These are phyloP conservation scores for Paecilomyces sp. DNA, from an alignment of 2,329 filamentous ascomycete species.

Conservation along the genomic window DNA sequence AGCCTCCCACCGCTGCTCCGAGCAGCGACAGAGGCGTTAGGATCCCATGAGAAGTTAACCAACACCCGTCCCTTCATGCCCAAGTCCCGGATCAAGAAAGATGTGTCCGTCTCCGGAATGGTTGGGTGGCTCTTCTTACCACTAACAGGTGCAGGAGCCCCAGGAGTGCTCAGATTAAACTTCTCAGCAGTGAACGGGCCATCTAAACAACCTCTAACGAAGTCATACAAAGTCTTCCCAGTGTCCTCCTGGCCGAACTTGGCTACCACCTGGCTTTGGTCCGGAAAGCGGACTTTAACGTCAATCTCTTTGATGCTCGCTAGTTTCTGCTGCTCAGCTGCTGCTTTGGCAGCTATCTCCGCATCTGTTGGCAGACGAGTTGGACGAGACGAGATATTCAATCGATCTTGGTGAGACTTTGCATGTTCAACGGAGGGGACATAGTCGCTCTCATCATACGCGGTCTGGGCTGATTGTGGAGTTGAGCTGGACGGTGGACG, in stretches of 20 bases:
- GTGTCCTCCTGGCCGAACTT: constrained; percentile 63
- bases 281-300: constrained; percentile 80
- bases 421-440: constrained; percentile 78
- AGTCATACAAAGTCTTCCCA: constrained; percentile 63
- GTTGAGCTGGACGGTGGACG: constrained; percentile 66
- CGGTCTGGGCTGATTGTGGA: constrained; percentile 64
- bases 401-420: constrained; percentile 68
- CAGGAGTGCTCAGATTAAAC: constrained; percentile 61
- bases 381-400: constrained; percentile 70
- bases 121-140: constrained; percentile 16
- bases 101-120: constrained; percentile 39
- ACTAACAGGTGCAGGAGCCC: constrained; percentile 8
- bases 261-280: constrained; percentile 71
- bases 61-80: constrained; percentile 64
- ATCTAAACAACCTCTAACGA: constrained; percentile 66
- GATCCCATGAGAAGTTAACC: constrained; percentile 69
- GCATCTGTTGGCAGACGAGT: constrained; percentile 73
- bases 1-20: constrained; percentile 47
- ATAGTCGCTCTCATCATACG: constrained; percentile 68
- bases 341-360: constrained; percentile 65
- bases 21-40: constrained; percentile 50
- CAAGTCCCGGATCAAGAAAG: constrained; percentile 62
- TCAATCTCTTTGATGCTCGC: constrained; percentile 61
- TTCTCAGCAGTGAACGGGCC: constrained; percentile 47
- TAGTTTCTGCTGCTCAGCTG: constrained; percentile 58